Percentiles rank a stretch among this genome's conserved stretches.
Evolutionary conservation across 1,139 yeast species (phyloP).

Genomic region (Candida sanyaensis): DNA sequence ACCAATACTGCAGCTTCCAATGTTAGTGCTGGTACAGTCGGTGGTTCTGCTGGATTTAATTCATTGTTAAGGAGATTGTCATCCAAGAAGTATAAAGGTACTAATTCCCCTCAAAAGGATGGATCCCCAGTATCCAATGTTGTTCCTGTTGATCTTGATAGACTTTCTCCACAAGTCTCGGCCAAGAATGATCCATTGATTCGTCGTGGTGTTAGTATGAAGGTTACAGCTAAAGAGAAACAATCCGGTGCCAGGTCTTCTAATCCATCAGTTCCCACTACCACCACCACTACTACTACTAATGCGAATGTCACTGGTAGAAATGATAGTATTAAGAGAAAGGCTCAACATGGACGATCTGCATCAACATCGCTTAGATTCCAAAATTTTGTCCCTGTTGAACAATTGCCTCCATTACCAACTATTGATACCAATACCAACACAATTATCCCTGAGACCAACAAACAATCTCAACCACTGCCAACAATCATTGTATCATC

Average conservation of each 20-base stretch:
- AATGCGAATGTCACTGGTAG: background rate
- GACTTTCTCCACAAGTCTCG: slow-evolving; percentile 14
- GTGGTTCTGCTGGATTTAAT: slow-evolving; percentile 33
- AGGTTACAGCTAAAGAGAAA: slow-evolving; percentile 59
- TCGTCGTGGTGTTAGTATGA: slow-evolving; percentile 65
- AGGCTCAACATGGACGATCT: slow-evolving; percentile 29
- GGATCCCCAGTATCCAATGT: slow-evolving; percentile 12
- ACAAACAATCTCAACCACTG: slow-evolving; percentile 3
- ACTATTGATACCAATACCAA: slow-evolving; percentile 36
- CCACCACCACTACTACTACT: background rate
- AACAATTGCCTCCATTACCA: slow-evolving; percentile 52
- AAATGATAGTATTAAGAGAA: slow-evolving; percentile 6
- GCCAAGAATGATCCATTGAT: slow-evolving; percentile 47
- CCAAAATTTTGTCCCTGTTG: slow-evolving; percentile 49
- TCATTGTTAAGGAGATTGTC: slow-evolving; percentile 43
- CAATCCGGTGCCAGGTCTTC: slow-evolving; percentile 24
- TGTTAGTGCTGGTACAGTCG: slow-evolving; percentile 26
- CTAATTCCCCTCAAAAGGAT: slow-evolving; percentile 18
- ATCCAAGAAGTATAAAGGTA: slow-evolving; percentile 29
- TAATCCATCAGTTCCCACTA: slow-evolving; percentile 4
- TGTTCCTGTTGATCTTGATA: slow-evolving; percentile 7
- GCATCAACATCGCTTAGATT: slow-evolving; percentile 24
- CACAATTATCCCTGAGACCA: slow-evolving; percentile 19
- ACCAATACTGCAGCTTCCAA: slow-evolving; percentile 23
- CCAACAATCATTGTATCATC: slow-evolving; percentile 1